phyloP scores from a whole-genome alignment of 352 stramenopile species.

The Bremia lactucae region DNA sequence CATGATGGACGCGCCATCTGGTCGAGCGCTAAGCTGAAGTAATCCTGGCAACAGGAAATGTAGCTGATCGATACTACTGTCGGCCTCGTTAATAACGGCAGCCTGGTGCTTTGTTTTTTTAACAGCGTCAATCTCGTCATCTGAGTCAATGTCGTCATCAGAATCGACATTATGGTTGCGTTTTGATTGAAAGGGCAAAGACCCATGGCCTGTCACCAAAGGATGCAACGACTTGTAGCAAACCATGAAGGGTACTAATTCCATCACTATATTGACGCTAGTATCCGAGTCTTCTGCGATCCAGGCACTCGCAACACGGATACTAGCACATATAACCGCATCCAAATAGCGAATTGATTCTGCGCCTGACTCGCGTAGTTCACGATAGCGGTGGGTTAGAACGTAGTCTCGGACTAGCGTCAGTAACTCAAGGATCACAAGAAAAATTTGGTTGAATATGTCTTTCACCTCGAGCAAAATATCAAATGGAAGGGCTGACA shows the following conservation, averaged over 20 bases:
- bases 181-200: conserved; percentile 2
- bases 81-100: conserved; percentile 19
- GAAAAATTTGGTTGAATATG: conserved; percentile 56
- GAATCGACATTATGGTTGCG: conserved; percentile 32
- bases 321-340: conserved; percentile 62
- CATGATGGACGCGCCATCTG: conserved; percentile 43
- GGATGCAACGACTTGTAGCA: conserved; percentile 46
- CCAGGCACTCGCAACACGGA: conserved; percentile 70
- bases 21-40: conserved; percentile 61
- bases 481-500: conserved; percentile 48
- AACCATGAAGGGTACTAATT: conserved; percentile 71
- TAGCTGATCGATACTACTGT: conserved; percentile 52
- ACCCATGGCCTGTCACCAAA: conserved; percentile 9
- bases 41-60: conserved; percentile 76
- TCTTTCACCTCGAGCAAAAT: conserved; percentile 66
- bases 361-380: conserved; percentile 26
- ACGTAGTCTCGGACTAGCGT: conserved; percentile 57
- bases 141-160: conserved; percentile 63
- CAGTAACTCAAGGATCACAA: conserved; percentile 60
- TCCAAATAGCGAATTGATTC: conserved; percentile 44
- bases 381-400: conserved; percentile 55
- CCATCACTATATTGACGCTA: conserved; percentile 49
- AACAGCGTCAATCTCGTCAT: conserved; percentile 53
- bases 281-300: conserved; percentile 78
- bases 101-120: conserved; percentile 31